phyloP scores from a whole-genome alignment of 2,329 filamentous ascomycete species.

The Leptographium wingfieldii region DNA sequence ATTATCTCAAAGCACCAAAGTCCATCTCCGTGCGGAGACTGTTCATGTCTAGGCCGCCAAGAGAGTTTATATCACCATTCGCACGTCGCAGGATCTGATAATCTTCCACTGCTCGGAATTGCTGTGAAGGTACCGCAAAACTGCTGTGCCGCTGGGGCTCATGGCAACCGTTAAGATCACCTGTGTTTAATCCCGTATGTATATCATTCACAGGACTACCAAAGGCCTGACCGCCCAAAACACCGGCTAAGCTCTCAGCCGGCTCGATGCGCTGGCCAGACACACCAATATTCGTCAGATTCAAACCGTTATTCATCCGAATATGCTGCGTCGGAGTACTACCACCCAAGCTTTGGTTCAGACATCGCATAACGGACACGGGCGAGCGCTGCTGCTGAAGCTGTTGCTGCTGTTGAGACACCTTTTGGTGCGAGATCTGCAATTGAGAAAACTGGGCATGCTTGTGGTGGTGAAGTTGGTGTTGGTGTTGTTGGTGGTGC shows the following conservation, averaged over 20 bases:
- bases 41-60: slow-evolving; percentile 23
- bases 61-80: slow-evolving; percentile 25
- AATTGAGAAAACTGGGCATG: slow-evolving; percentile 11
- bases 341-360: slow-evolving; percentile 20
- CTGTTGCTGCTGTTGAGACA: slow-evolving; percentile 4
- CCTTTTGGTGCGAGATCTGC: background rate
- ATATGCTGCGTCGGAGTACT: slow-evolving; percentile 13
- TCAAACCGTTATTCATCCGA: slow-evolving; percentile 9
- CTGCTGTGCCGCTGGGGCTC: slow-evolving; percentile 26
- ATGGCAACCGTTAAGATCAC: slow-evolving; percentile 21
- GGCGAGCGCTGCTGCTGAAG: slow-evolving; percentile 18
- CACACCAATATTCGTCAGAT: background rate
- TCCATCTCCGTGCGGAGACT: slow-evolving; percentile 26
- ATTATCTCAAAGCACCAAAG: slow-evolving; percentile 25
- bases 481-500: background rate
- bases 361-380: slow-evolving; percentile 20
- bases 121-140: slow-evolving; percentile 25
- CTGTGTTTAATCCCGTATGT: slow-evolving; percentile 5
- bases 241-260: background rate
- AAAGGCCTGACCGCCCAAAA: slow-evolving; percentile 3
- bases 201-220: slow-evolving; percentile 15
- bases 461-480: slow-evolving; percentile 10
- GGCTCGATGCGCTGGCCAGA: slow-evolving; percentile 4
- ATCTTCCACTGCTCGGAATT: slow-evolving; percentile 32
- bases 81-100: slow-evolving; percentile 37